Percentiles rank a stretch among this genome's conserved stretches.
Conservation (phyloP, 2,329 filamentous ascomycete genomes). For the Gaeumannomyces tritici region DNA sequence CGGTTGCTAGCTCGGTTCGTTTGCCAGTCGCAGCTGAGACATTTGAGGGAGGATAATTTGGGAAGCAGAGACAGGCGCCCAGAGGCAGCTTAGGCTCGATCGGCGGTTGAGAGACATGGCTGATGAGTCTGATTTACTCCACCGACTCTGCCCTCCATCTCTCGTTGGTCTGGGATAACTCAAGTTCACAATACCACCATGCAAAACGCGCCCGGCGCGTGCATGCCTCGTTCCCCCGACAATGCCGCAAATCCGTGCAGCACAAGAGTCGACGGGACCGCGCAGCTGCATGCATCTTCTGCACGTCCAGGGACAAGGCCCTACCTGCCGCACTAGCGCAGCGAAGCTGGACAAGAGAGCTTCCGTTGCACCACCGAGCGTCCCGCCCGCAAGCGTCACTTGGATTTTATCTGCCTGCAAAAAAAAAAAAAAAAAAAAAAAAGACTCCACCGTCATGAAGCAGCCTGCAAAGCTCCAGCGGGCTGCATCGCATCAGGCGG, state of each 20-base stretch:
- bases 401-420: no score
- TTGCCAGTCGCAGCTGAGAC: not conserved
- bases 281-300: not conserved
- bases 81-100: not conserved
- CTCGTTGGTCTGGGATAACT: not conserved
- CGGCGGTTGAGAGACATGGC: not conserved
- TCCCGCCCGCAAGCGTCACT: not conserved
- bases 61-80: not conserved
- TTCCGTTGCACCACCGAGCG: not conserved
- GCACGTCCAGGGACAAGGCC: not conserved
- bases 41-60: not conserved
- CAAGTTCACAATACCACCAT: not conserved
- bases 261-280: not conserved
- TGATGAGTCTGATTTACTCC: not conserved
- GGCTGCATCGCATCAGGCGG: not conserved
- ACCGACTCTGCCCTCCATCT: not conserved
- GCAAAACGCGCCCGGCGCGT: not conserved
- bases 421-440: no score
- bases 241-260: not conserved
- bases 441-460: not conserved
- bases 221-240: not conserved
- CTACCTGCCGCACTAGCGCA: not conserved
- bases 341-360: not conserved
- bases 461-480: not conserved
- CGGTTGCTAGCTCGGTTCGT: not conserved